Evolutionary conservation across 2,329 filamentous ascomycete genomes (phyloP).

Genomic region (Colletotrichum falcatum): DNA sequence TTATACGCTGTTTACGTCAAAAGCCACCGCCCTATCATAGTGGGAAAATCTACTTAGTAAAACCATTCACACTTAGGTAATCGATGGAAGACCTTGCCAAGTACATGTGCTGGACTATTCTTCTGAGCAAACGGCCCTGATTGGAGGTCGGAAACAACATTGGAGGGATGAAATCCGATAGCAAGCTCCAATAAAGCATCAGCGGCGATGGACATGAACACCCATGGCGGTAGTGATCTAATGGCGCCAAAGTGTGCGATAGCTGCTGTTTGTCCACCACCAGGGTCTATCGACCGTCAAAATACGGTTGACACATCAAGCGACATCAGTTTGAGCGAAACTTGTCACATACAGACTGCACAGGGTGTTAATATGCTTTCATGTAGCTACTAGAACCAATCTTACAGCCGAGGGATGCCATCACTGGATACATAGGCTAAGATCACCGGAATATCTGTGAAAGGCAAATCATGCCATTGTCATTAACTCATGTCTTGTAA

Average conservation of each 20-base stretch:
- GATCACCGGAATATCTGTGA: neutral
- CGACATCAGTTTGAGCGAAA: neutral
- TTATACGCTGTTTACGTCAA: no score
- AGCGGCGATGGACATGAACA: no score
- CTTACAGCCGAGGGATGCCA: neutral
- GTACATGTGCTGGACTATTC: neutral
- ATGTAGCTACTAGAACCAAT: neutral
- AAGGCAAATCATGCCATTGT: constrained; percentile 5
- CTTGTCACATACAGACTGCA: neutral
- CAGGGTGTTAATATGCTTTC: neutral
- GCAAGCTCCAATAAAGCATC: neutral
- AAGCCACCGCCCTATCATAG: no score
- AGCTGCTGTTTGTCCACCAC: neutral
- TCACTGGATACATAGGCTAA: no score
- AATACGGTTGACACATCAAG: neutral
- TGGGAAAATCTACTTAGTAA: no score
- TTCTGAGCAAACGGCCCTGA: neutral
- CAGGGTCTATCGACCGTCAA: neutral
- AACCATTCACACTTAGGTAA: neutral
- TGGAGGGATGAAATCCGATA: no score
- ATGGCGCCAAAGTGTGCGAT: neutral
- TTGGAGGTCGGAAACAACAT: no score
- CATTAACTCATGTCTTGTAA: constrained; percentile 33
- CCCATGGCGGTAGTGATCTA: neutral
- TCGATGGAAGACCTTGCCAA: neutral